These are phyloP conservation scores for Conticribra guillardii DNA, from an alignment of 108 stramenopile genomes.

Conservation along the genomic window DNA sequence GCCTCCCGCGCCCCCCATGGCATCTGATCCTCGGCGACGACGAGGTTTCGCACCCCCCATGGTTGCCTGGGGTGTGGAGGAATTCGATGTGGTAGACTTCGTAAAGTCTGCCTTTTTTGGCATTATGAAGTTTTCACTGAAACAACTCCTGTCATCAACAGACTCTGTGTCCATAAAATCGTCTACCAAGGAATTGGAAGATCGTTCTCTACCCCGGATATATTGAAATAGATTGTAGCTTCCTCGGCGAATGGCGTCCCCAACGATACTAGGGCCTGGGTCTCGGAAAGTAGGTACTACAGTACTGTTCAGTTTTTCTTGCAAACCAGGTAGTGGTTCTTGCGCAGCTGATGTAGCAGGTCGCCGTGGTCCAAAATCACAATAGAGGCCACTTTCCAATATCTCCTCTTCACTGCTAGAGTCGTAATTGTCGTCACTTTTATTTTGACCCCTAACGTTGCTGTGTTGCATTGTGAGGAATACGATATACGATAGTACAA, in stretches of 20 bases:
- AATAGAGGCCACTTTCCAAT: conserved; percentile 21
- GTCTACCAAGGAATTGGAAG: not conserved
- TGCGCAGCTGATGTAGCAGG: not conserved
- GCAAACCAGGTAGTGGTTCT: not conserved
- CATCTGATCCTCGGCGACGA: conserved; percentile 3
- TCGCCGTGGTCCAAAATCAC: conserved; percentile 19
- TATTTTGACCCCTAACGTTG: not conserved
- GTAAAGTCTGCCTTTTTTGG: not conserved
- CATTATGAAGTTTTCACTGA: not conserved
- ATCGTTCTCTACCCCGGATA: not conserved
- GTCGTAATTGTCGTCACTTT: not conserved
- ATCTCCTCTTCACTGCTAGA: conserved; percentile 2
- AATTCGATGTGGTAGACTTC: too few species aligned
- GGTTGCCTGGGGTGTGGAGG: too few species aligned
- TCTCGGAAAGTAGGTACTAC: not conserved
- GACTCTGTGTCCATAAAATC: not conserved
- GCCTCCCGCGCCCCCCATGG: conserved; percentile 6
- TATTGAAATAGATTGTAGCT: not conserved
- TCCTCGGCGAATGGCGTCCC: not conserved
- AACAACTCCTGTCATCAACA: not conserved
- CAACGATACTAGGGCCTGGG: not conserved
- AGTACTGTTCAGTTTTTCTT: not conserved
- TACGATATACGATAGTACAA: not conserved
- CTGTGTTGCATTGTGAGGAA: not conserved
- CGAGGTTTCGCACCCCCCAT: too few species aligned